Evolutionary conservation across 2,329 filamentous ascomycete species (phyloP), one percentile per base, ranked within the genome.

Genomic region (Cladosporium sp.): DNA sequence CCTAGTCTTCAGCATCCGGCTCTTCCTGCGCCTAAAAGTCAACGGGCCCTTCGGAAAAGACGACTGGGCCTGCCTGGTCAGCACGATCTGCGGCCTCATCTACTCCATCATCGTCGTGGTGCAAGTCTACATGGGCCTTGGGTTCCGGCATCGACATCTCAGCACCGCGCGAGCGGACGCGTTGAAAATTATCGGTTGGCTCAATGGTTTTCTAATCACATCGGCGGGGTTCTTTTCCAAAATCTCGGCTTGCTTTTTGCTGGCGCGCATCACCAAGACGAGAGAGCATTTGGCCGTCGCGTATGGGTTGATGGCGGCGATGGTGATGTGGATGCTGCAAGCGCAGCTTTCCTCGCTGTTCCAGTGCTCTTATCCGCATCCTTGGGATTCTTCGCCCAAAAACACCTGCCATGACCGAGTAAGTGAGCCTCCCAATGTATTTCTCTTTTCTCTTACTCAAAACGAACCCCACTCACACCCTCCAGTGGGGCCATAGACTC

Each of bases 21-120:
- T 59, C 2, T 62, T 61, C 54, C 55, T 64, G 9, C 57, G 62
- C 11, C 20, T 55, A 3, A 58, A 54, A 43, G 55, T 65, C 55
- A 63, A 62, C 27, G 62, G 61, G 1, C 62, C 62, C 0, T 55
- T 63, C 12, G 59, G 61, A 9, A 57, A 49, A 36, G 62, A 65
- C 29, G 61, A 65, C 46, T 50, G 43, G 25, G 51, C 57, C 4
- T 65, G 62, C 50, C 43, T 49, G 8, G 42, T 52, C 0, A 60
- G 60, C 12, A 65, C 61, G 1, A 36, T 60, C 13, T 49, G 59
- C 20, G 60, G 54, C 8, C 25, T 59, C 36, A 12, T 50, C 5
- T 47, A 59, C 25, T 58, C 57, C n/a, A 8, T 39, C 7, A 9
- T 60, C 0, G 53, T 52, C 3, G 52, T 64, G 11, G 38, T 45